These are phyloP conservation scores for Fusarium chlamydosporum DNA, from an alignment of 2,329 filamentous ascomycete species.

Conservation along the genomic window DNA sequence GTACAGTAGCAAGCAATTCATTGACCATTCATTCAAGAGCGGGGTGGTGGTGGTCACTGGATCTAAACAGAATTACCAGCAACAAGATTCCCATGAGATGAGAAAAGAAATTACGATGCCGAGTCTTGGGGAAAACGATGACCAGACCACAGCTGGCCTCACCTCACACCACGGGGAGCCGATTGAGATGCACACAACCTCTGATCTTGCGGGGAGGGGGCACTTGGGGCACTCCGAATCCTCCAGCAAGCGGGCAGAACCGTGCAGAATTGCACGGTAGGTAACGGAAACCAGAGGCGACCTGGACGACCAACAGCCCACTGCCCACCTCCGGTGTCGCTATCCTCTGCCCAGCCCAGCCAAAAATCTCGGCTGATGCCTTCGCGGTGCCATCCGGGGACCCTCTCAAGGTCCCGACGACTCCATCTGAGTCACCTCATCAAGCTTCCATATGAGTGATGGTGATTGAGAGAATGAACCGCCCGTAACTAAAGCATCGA, in stretches of 20 bases:
- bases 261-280: slow-evolving; percentile 50
- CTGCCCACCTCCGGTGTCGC: slow-evolving; percentile 52
- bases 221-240: slow-evolving; percentile 41
- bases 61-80: slow-evolving; percentile 33
- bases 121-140: slow-evolving; percentile 26
- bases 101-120: slow-evolving; percentile 37
- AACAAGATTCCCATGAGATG: slow-evolving; percentile 39
- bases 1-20: slow-evolving; percentile 22
- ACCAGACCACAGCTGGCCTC: slow-evolving; percentile 43
- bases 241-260: slow-evolving; percentile 48
- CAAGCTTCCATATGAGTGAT: slow-evolving; percentile 41
- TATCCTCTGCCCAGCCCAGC: slow-evolving; percentile 47
- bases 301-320: slow-evolving; percentile 45
- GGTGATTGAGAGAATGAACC: slow-evolving; percentile 31
- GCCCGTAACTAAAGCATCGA: slow-evolving; percentile 39
- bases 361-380: slow-evolving; percentile 52
- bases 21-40: slow-evolving; percentile 38
- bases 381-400: slow-evolving; percentile 49
- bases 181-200: slow-evolving; percentile 40
- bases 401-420: slow-evolving; percentile 42
- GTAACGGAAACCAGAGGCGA: slow-evolving; percentile 47
- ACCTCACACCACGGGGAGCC: slow-evolving; percentile 48
- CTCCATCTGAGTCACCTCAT: slow-evolving; percentile 50
- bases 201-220: slow-evolving; percentile 39
- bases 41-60: slow-evolving; percentile 41